phyloP scores from a whole-genome alignment of 139 green algal species.

The Chlamydomonas incerta region DNA sequence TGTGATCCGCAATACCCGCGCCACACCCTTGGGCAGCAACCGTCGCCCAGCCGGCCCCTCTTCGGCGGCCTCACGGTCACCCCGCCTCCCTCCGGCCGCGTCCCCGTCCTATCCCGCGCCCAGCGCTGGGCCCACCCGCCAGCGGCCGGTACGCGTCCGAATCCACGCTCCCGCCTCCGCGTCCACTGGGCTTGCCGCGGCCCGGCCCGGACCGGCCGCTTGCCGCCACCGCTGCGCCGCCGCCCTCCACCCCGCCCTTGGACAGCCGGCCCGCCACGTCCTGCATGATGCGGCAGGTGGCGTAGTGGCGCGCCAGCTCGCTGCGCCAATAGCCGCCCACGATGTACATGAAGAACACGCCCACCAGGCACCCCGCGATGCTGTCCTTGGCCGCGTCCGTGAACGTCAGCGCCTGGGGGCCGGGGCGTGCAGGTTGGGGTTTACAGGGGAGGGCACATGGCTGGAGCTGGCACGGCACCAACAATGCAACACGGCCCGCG shows the following conservation, averaged over 20 bases:
- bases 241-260: not conserved
- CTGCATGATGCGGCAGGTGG: not conserved
- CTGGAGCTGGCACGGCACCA: too few relatives aligned
- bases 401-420: not conserved
- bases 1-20: too few relatives aligned
- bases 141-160: not conserved
- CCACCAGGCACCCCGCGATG: not conserved
- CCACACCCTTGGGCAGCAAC: too few relatives aligned
- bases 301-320: constrained; percentile 10
- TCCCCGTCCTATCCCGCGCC: too few relatives aligned
- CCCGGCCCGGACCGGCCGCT: not conserved
- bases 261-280: not conserved
- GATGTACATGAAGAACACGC: constrained; percentile 32
- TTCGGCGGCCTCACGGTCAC: not conserved
- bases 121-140: not conserved
- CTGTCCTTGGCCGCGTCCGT: not conserved
- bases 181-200: too few relatives aligned
- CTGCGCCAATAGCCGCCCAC: constrained; percentile 20
- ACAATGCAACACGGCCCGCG: too few relatives aligned
- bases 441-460: too few relatives aligned
- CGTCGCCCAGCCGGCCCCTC: too few relatives aligned
- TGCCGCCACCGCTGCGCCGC: not conserved
- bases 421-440: too few relatives aligned
- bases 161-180: too few relatives aligned
- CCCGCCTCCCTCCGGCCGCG: not conserved